phyloP scores from a whole-genome alignment of 108 stramenopile species.

The Nannochloropsis salina region DNA sequence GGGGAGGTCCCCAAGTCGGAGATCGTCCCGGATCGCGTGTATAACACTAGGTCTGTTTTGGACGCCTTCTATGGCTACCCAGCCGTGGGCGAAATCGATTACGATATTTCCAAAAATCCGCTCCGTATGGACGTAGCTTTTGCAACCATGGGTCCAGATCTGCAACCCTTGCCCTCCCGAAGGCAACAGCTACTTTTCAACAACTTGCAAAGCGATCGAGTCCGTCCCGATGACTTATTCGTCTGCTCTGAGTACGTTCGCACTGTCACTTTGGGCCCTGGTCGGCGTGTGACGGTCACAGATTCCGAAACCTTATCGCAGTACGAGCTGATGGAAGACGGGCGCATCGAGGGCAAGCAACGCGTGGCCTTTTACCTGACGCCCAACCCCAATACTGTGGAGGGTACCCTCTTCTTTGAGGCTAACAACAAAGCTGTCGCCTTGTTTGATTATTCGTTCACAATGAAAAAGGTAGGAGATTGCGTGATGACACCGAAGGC shows the following conservation, averaged over 20 bases:
- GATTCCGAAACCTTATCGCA: background rate
- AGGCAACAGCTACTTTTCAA: constrained; percentile 12
- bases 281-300: background rate
- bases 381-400: background rate
- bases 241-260: constrained; percentile 7
- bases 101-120: background rate
- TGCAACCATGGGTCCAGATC: background rate
- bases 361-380: constrained; percentile 17
- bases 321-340: background rate
- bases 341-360: constrained; percentile 6
- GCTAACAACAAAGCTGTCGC: background rate
- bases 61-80: background rate
- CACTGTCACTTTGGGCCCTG: background rate
- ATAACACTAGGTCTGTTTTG: background rate
- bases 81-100: background rate
- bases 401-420: background rate
- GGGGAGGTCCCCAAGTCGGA: constrained; percentile 9
- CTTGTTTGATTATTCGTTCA: background rate
- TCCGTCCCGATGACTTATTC: background rate
- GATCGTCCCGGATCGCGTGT: constrained; percentile 5
- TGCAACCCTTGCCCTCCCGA: background rate
- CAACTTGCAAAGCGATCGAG: constrained; percentile 11
- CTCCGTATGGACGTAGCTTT: background rate
- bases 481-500: background rate
- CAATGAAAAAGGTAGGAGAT: background rate